Conservation (phyloP, 2,329 filamentous ascomycete genomes). For the Colletotrichum graminicola region DNA sequence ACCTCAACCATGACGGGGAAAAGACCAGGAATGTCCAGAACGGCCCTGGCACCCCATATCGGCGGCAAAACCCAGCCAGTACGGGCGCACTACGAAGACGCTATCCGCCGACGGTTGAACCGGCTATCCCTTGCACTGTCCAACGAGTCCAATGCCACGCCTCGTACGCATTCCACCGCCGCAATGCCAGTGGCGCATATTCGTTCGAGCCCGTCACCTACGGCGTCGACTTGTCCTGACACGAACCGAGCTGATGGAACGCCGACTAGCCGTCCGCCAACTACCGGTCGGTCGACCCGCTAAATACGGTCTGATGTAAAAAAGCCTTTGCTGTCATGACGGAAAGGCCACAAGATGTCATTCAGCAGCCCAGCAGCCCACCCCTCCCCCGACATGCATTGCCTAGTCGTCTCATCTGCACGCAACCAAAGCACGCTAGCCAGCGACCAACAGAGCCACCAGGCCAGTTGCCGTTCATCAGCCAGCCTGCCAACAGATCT, state of each 20-base stretch:
- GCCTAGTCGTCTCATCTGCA: slow-evolving; percentile 29
- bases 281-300: slow-evolving; percentile 31
- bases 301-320: slow-evolving; percentile 5
- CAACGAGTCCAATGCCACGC: slow-evolving; percentile 13
- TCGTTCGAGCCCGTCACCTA: slow-evolving; percentile 20
- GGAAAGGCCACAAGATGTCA: slow-evolving; percentile 12
- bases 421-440: slow-evolving; percentile 12
- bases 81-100: slow-evolving; percentile 7
- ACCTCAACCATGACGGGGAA: slow-evolving; percentile 1
- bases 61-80: slow-evolving; percentile 31
- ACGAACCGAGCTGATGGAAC: slow-evolving; percentile 40
- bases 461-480: slow-evolving; percentile 7
- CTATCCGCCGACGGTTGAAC: slow-evolving; percentile 5
- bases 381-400: background rate
- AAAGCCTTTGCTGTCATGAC: slow-evolving; percentile 17
- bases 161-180: slow-evolving; percentile 17
- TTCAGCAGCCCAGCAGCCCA: slow-evolving; percentile 7
- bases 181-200: slow-evolving; percentile 26
- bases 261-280: slow-evolving; percentile 36
- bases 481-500: slow-evolving; percentile 30
- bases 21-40: slow-evolving; percentile 25
- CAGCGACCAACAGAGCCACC: slow-evolving; percentile 16
- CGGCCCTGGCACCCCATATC: slow-evolving; percentile 12
- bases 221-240: slow-evolving; percentile 29
- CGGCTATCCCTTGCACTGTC: background rate